A percentile compares a stretch with the other conserved stretches of the same genome.
These are phyloP conservation scores for Salvia sclarea DNA, from an alignment of 305 asterid genomes.

Conservation along the genomic window DNA sequence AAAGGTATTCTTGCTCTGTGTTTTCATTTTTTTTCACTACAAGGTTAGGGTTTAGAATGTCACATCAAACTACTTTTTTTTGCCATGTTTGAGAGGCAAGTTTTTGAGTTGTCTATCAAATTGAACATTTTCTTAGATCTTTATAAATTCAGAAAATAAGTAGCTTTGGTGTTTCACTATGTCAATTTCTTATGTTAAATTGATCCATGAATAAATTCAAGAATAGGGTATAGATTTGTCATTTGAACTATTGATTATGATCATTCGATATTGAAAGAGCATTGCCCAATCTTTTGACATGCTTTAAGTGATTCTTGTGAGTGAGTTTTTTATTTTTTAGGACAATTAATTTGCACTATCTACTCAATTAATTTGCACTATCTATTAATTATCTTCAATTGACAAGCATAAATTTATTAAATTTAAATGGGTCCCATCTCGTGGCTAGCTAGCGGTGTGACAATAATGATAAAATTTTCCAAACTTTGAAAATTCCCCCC, in stretches of 20 bases:
- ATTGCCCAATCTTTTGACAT: too few relatives aligned
- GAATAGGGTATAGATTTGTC: background rate
- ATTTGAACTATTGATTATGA: background rate
- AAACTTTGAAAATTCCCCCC: background rate
- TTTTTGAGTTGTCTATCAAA: constrained; percentile 19
- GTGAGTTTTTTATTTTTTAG: too few relatives aligned
- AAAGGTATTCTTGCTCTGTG: background rate
- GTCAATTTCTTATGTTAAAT: background rate
- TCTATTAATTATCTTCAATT: too few relatives aligned
- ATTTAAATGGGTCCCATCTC: background rate
- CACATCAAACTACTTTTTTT: background rate
- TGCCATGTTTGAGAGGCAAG: constrained; percentile 14
- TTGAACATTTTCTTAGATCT: background rate
- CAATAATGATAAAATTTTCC: background rate
- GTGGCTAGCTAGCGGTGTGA: constrained; percentile 3
- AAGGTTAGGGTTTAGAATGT: background rate
- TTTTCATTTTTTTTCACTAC: constrained; percentile 1
- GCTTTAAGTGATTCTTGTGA: too few relatives aligned
- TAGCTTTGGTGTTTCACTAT: background rate
- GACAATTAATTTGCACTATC: too few relatives aligned
- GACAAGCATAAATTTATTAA: too few relatives aligned
- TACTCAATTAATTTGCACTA: too few relatives aligned
- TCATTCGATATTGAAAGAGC: background rate
- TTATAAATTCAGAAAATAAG: background rate
- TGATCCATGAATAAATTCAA: background rate